A percentile compares a stretch with the other conserved stretches of the same genome.
phyloP scores from a whole-genome alignment of 2,329 filamentous ascomycete genomes.

The Apiospora hydei region DNA sequence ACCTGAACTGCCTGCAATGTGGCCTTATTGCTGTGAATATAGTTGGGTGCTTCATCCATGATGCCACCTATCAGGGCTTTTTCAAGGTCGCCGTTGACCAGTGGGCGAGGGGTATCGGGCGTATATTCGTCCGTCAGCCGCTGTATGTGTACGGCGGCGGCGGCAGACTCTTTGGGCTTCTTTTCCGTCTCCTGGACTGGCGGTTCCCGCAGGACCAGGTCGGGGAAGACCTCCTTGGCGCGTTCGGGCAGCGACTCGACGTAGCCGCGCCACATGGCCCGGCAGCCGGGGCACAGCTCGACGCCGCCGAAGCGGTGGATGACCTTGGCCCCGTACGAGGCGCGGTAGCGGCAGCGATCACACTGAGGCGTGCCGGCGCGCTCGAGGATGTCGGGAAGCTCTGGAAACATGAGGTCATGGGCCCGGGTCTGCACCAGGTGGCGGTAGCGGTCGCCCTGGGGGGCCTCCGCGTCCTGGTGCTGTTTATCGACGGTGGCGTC shows the following conservation, averaged over 20 bases:
- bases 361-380: conserved; percentile 26
- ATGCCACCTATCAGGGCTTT: background rate
- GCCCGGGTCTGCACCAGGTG: conserved; percentile 26
- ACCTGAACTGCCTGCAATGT: background rate
- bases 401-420: conserved; percentile 32
- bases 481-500: conserved; percentile 26
- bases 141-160: no score
- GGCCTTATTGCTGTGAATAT: background rate
- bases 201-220: background rate
- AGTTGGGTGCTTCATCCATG: background rate
- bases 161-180: no score
- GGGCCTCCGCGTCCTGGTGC: background rate
- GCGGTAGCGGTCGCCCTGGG: conserved; percentile 26
- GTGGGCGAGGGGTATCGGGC: background rate
- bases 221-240: conserved; percentile 16
- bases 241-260: conserved; percentile 20
- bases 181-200: background rate
- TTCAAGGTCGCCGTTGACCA: background rate
- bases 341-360: conserved; percentile 26
- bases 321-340: conserved; percentile 29
- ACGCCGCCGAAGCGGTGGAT: conserved; percentile 31
- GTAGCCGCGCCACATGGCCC: conserved; percentile 23
- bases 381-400: conserved; percentile 29
- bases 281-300: conserved; percentile 27
- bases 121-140: background rate